Evolutionary conservation across 805 yeast genomes (phyloP).

Genomic region (Wickerhamomyces strasburgensis): DNA sequence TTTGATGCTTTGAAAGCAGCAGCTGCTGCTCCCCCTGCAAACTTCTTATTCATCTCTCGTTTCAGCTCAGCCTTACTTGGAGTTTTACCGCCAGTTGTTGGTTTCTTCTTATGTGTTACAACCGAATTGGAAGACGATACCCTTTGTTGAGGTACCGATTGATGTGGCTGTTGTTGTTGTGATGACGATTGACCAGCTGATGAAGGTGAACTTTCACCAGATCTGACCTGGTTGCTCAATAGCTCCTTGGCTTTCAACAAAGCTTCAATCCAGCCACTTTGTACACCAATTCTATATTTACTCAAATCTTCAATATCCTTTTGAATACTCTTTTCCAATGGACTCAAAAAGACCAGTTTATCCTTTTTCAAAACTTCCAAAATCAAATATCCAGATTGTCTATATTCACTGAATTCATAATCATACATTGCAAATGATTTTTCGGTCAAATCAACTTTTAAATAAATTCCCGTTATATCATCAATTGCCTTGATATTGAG

Average conservation of each 20-base stretch:
- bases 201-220: constrained; percentile 6
- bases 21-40: constrained; percentile 32
- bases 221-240: constrained; percentile 27
- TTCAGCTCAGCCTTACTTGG: constrained; percentile 14
- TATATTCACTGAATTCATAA: constrained; percentile 64
- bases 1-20: constrained; percentile 25
- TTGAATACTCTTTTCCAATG: constrained; percentile 26
- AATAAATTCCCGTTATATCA: constrained; percentile 16
- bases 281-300: constrained; percentile 39
- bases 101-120: constrained; percentile 4
- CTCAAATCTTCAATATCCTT: constrained; percentile 16
- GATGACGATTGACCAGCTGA: too few relatives aligned
- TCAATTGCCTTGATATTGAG: constrained; percentile 16
- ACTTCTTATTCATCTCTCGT: constrained; percentile 20
- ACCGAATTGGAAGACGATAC: too few relatives aligned
- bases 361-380: constrained; percentile 55
- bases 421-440: constrained; percentile 69
- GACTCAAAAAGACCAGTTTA: constrained; percentile 51
- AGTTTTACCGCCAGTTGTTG: constrained; percentile 9
- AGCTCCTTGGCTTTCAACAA: constrained; percentile 61
- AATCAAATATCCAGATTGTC: constrained; percentile 56
- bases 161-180: constrained; percentile 4
- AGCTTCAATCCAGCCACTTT: constrained; percentile 65
- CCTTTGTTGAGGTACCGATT: constrained; percentile 1
- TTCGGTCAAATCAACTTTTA: constrained; percentile 42